Conservation (phyloP, 495 filamentous ascomycete genomes). For the Aspergillus taichungensis region DNA sequence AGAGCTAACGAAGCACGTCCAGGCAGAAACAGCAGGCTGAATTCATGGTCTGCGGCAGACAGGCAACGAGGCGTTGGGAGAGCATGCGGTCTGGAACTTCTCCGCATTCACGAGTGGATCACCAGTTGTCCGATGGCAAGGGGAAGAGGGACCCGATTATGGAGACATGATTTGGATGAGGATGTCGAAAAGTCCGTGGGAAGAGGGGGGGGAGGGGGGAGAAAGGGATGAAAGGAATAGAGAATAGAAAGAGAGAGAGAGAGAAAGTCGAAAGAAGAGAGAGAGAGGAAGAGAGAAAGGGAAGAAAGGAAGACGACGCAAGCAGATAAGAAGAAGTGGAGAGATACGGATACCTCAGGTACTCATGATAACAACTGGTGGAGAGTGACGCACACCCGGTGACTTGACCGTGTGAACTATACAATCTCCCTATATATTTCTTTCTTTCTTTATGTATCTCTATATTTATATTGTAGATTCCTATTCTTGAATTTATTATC, state of each 20-base stretch:
- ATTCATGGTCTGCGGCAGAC: slow-evolving; percentile 20
- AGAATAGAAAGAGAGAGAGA: slow-evolving; percentile 14
- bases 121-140: slow-evolving; percentile 8
- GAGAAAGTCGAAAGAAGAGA: slow-evolving; percentile 32
- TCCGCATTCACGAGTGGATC: slow-evolving; percentile 33
- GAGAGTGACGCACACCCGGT: slow-evolving; percentile 28
- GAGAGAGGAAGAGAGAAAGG: slow-evolving; percentile 41
- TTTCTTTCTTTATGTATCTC: no score
- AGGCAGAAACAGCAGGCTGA: neutral
- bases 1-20: neutral
- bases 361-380: slow-evolving; percentile 4
- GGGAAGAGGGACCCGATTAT: slow-evolving; percentile 11
- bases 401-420: slow-evolving; percentile 15
- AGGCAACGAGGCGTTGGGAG: slow-evolving; percentile 17
- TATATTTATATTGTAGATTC: no score
- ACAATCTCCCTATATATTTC: no score
- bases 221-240: slow-evolving; percentile 10
- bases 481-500: no score
- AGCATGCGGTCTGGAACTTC: slow-evolving; percentile 32
- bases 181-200: slow-evolving; percentile 11
- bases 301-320: slow-evolving; percentile 2
- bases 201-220: slow-evolving; percentile 16
- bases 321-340: neutral
- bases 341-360: slow-evolving; percentile 6
- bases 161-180: slow-evolving; percentile 12